Evolutionary conservation across 352 stramenopile species (phyloP), one percentile per base, ranked within the genome.

Genomic region (Globisporangium carolinianum): DNA sequence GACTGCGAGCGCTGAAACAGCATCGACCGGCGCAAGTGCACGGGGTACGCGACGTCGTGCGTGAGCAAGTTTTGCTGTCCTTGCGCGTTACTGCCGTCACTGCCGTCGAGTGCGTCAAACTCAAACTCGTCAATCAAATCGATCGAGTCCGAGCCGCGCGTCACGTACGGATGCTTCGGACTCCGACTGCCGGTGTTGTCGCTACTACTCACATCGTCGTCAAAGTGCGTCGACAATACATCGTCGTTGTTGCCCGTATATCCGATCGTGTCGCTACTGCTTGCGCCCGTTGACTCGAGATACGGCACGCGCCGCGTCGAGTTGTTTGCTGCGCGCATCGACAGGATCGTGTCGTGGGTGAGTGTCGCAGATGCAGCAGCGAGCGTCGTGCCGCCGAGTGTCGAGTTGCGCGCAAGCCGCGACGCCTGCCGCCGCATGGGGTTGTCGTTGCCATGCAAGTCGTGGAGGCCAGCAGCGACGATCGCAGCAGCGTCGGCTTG

Each of bases 1-100:
- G 61, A 71, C 51, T 83, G 75, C 55, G 82, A 91, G 62, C 85
- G 75, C 62, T 87, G 55, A 63, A 91, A 89, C n/a, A 76, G 79
- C 14, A 79, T 47, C 10, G 82, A 91, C 38, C 82, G 76, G 32
- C 77, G 68, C 65, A 87, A 72, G 35, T 73, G 64, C 10, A 68
- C 65, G 0, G 78, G 71, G 47, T 88, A 86, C 35, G 55, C 57
- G 39, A 86, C 72, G 49, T 86, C 72, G 48, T 76, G 60, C 36
- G 76, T 69, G 1, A 72, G 61, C 65, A 84, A 47, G 56, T 81
- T 62, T 54, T 43, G 39, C 39, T 43, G 7, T 8, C 11, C 7
- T 12, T 46, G 24, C 69, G 36, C 14, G 15, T 47, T 69, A 42
- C n/a, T 43, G 4, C 7, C 11, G 39, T 12, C 39, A 43, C 70